Evolutionary conservation across 768 basidiomycete species (phyloP).

Genomic region (Suillus weaverae): DNA sequence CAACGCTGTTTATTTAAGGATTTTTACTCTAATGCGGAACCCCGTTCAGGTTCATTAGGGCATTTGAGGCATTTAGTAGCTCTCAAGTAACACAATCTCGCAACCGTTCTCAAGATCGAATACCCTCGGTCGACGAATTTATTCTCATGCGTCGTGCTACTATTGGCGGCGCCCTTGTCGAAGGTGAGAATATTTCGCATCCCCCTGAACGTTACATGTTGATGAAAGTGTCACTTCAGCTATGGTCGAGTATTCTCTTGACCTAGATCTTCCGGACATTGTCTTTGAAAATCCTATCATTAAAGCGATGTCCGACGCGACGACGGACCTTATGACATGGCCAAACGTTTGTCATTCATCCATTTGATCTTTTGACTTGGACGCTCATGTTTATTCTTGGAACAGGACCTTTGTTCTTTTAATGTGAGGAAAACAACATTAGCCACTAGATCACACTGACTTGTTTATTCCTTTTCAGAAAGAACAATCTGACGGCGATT

Average conservation of each 20-base stretch:
- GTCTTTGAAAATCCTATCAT: slow-evolving; percentile 37
- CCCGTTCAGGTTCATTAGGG: slow-evolving; percentile 31
- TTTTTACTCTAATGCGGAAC: slow-evolving; percentile 3
- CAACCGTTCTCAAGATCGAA: slow-evolving; percentile 36
- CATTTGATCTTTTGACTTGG: slow-evolving; percentile 3
- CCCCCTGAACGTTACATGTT: not conserved
- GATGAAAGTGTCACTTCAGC: slow-evolving; percentile 22
- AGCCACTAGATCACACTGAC: slow-evolving; percentile 8
- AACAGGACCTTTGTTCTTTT: slow-evolving; percentile 30
- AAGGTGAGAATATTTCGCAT: slow-evolving; percentile 27
- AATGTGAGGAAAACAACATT: slow-evolving; percentile 26
- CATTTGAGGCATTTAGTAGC: slow-evolving; percentile 36
- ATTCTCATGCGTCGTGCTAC: slow-evolving; percentile 38
- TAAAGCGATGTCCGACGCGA: slow-evolving; percentile 40
- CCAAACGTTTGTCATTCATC: slow-evolving; percentile 33
- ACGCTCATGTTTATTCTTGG: slow-evolving; percentile 15
- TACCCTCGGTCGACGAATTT: slow-evolving; percentile 39
- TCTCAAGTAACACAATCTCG: slow-evolving; percentile 37
- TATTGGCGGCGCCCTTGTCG: slow-evolving; percentile 39
- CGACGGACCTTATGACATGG: slow-evolving; percentile 42
- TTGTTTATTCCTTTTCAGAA: slow-evolving; percentile 26
- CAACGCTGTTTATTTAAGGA: not conserved
- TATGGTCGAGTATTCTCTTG: slow-evolving; percentile 38
- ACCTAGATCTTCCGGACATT: slow-evolving; percentile 36
- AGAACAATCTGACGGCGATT: slow-evolving; percentile 40